These are phyloP conservation scores for Aspergillus sp. DNA, from an alignment of 2,329 filamentous ascomycete genomes.

Conservation along the genomic window DNA sequence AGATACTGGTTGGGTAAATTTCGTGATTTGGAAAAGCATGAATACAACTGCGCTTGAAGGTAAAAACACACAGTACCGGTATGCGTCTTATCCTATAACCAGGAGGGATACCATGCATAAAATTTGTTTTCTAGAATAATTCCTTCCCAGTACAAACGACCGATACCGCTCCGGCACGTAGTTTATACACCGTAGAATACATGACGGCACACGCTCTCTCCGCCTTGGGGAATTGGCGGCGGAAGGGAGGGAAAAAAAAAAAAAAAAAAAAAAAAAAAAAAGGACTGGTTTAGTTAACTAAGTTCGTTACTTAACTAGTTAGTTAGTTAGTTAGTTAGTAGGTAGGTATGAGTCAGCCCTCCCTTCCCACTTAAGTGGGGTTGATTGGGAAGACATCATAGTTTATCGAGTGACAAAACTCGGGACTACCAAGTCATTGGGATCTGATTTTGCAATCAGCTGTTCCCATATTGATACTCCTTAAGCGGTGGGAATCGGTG, in stretches of 20 bases:
- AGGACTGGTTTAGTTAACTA: too few species aligned
- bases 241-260: too few species aligned
- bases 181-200: neutral
- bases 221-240: neutral
- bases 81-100: neutral
- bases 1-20: too few species aligned
- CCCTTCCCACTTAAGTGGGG: conserved; percentile 1
- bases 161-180: neutral
- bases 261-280: neutral
- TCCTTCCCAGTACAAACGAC: neutral
- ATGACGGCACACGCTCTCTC: neutral
- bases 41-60: neutral
- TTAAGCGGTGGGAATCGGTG: neutral
- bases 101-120: neutral
- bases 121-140: neutral
- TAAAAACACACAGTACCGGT: neutral
- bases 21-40: neutral
- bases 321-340: too few species aligned
- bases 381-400: neutral
- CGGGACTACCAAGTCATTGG: neutral
- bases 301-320: too few species aligned
- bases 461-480: neutral
- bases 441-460: neutral
- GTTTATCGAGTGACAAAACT: neutral
- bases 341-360: conserved; percentile 5